Evolutionary conservation across 169 alveolate genomes (phyloP), one percentile per base, ranked within the genome.

Genomic region (Perkinsus chesapeaki): DNA sequence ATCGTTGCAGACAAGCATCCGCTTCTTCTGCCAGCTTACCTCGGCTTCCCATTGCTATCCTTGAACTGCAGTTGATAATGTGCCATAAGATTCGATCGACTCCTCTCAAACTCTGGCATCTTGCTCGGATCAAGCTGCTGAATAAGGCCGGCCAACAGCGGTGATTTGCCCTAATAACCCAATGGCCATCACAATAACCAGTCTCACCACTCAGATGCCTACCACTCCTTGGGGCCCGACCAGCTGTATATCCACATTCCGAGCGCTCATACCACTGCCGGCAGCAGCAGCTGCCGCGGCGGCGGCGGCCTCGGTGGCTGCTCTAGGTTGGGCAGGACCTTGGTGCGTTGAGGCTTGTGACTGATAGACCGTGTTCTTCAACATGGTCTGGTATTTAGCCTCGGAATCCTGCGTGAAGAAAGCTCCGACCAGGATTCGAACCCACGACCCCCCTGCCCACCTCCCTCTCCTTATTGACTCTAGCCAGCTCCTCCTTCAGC

Each of bases 401-500:
- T 60, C 82, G 37, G 82, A 60, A 27, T 60, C 82, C 82, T 60
- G 82, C 12, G 27, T 20, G 31, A 16, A 60, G 31, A 7, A 60
- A 12, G 27, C 82, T 34, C 82, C 82, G 12, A 9, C 82, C 7
- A 34, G 23, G 82, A 43, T 20, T 60, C 82, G 82, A 60, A 60
- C 82, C 82, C 82, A 60, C 82, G 82, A 16, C 82, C 82, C 27
- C 31, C 31, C 82, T 1, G 5, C 5, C 60, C 23, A 60, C 82
- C 82, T 60, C 82, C 82, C 82, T 60, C 82, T 60, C 82, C 82
- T 60, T 60, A 23, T 60, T 60, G 82, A 60, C 82, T 34, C 82
- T 27, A 5, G 82, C 82, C 31, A 60, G 82, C 82, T 60, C 82
- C 82, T 60, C 36, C 31, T 60, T 60, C 82, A 60, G 31, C 82